Evolutionary conservation across 1,284 basidiomycete species (phyloP).

Genomic region (Marasmius fiardii): DNA sequence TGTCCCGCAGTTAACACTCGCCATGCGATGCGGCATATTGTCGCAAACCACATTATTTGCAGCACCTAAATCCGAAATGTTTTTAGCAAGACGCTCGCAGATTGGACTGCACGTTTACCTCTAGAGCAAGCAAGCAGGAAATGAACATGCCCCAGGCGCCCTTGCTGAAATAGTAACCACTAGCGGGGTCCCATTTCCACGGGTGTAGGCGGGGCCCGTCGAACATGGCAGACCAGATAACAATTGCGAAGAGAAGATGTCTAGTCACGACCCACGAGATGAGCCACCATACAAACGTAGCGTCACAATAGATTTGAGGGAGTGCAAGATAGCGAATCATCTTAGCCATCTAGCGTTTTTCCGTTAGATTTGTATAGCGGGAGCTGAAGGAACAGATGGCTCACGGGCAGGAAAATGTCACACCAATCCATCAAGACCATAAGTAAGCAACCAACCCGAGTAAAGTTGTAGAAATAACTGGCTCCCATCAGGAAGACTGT

Average conservation of each 20-base stretch:
- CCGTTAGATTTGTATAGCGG: conserved; percentile 4
- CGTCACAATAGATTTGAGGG: conserved; percentile 68
- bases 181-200: conserved; percentile 57
- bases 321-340: conserved; percentile 84
- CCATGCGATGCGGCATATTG: conserved; percentile 82
- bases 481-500: conserved; percentile 76
- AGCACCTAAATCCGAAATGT: conserved; percentile 48
- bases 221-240: conserved; percentile 59
- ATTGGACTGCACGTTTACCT: conserved; percentile 41
- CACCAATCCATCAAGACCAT: conserved; percentile 92
- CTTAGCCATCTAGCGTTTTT: conserved; percentile 75
- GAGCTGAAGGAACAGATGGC: conserved; percentile 28
- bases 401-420: conserved; percentile 88
- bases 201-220: conserved; percentile 48
- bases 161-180: conserved; percentile 54
- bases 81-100: conserved; percentile 13
- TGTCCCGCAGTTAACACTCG: conserved; percentile 71
- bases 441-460: conserved; percentile 84
- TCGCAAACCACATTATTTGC: conserved; percentile 82
- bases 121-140: conserved; percentile 55
- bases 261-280: conserved; percentile 88
- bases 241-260: conserved; percentile 73
- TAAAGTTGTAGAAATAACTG: conserved; percentile 85
- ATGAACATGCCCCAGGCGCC: conserved; percentile 49
- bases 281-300: conserved; percentile 79